Evolutionary conservation across 257 asterid species (phyloP), one percentile per base, ranked within the genome.

Genomic region (Fraxinus americana): DNA sequence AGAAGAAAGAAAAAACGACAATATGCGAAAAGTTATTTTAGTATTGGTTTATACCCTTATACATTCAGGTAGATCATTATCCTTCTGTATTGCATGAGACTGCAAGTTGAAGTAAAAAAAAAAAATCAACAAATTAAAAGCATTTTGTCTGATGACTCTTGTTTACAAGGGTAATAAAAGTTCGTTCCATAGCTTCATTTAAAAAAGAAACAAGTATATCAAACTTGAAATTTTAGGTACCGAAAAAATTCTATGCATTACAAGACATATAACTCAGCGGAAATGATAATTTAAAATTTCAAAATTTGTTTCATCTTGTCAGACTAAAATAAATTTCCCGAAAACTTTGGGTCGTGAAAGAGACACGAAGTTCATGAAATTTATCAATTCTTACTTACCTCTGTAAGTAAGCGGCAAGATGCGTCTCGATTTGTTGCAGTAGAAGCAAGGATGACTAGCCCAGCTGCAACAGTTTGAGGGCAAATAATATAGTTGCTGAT

Each of bases 401-500:
- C n/a, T n/a, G n/a, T n/a, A n/a, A n/a, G n/a, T n/a, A n/a, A 85
- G 76, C 79, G 50, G 86, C 92, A 85, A 43, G 90, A 88, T 67
- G 87, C 91, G 79, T 87, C 88, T 81, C 83, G 85, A 77, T 88
- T 79, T 50, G 88, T 82, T 65, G 92, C 96, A 63, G 81, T 77
- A 38, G 89, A 88, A 81, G 97, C 93, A 63, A 96, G 93, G 77
- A 92, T 88, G 75, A 91, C 97, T 21, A 93, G 89, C 14, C 89
- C n/a, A n/a, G n/a, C n/a, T n/a, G n/a, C 99, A 54, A 93, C 94
- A 75, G 96, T n/a, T 89, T 27, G 98, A 96, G 45, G 99, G 98
- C 96, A 98, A 93, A 76, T 78, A 93, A 88, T 92, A 87, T 61
- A 93, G 96, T 83, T 90, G 97, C 82, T 96, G 95, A 80, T 88